phyloP scores from a whole-genome alignment of 2,329 filamentous ascomycete genomes.

The Thermoascus crustaceus region DNA sequence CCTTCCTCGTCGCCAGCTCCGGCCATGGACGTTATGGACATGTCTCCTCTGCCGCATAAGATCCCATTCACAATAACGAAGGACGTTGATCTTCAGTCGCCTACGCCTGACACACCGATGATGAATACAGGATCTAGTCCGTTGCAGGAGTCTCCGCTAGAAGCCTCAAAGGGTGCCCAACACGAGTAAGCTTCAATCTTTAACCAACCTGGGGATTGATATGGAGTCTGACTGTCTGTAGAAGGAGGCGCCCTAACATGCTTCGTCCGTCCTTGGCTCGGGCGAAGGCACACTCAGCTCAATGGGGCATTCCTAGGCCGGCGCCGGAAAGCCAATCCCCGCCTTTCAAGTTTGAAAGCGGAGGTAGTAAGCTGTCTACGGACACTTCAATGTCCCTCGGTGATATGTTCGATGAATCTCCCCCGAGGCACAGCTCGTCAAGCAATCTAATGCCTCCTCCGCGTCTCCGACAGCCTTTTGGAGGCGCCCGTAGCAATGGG shows the following conservation, averaged over 20 bases:
- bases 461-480: slow-evolving; percentile 58
- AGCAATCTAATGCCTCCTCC: slow-evolving; percentile 51
- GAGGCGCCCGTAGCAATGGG: slow-evolving; percentile 56
- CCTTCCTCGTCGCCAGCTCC: slow-evolving; percentile 73
- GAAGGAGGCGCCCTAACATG: slow-evolving; percentile 59
- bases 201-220: not conserved
- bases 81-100: slow-evolving; percentile 62
- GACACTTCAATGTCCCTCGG: slow-evolving; percentile 61
- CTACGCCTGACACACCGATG: slow-evolving; percentile 58
- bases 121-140: slow-evolving; percentile 33
- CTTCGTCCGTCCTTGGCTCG: slow-evolving; percentile 67
- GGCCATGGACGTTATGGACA: slow-evolving; percentile 72
- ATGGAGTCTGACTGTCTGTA: slow-evolving; percentile 28
- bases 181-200: slow-evolving; percentile 28
- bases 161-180: slow-evolving; percentile 18
- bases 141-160: slow-evolving; percentile 31
- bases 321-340: slow-evolving; percentile 59
- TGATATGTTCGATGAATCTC: slow-evolving; percentile 75
- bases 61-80: slow-evolving; percentile 52
- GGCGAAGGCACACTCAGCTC: slow-evolving; percentile 66
- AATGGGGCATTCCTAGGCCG: slow-evolving; percentile 52
- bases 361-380: slow-evolving; percentile 43
- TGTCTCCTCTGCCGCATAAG: slow-evolving; percentile 90
- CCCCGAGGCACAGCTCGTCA: slow-evolving; percentile 59
- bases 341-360: slow-evolving; percentile 65